phyloP scores from a whole-genome alignment of 2,329 filamentous ascomycete genomes.

The Aspergillus versicolor region DNA sequence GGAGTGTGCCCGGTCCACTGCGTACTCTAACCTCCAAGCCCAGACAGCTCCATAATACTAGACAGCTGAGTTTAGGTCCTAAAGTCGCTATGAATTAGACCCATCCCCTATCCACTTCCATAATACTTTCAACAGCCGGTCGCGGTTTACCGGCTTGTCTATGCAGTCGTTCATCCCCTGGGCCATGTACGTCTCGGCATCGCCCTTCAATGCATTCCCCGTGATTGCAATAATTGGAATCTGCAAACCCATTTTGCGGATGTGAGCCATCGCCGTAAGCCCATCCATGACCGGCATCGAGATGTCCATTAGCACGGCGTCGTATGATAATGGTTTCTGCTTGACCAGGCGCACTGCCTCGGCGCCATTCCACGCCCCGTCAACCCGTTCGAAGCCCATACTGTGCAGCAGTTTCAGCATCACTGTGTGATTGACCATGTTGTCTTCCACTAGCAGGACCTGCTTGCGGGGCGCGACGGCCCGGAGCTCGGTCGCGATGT shows the following conservation, averaged over 20 bases:
- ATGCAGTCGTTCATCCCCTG: conserved; percentile 59
- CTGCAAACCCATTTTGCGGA: conserved; percentile 39
- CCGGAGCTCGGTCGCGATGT: conserved; percentile 32
- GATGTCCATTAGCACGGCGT: conserved; percentile 50
- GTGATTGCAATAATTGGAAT: conserved; percentile 57
- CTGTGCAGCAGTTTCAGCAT: conserved; percentile 39
- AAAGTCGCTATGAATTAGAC: background rate
- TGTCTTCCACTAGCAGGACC: conserved; percentile 44
- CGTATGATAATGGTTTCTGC: conserved; percentile 43
- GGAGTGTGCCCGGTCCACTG: too few species aligned
- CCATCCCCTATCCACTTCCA: conserved; percentile 35
- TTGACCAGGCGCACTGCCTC: conserved; percentile 46
- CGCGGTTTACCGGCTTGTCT: conserved; percentile 55
- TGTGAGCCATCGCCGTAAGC: conserved; percentile 44
- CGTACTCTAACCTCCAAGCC: too few species aligned
- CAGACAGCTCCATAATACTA: too few species aligned
- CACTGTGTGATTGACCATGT: conserved; percentile 44
- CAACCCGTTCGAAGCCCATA: conserved; percentile 44
- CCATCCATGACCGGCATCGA: conserved; percentile 50
- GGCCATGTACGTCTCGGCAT: conserved; percentile 53
- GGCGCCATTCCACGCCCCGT: conserved; percentile 44
- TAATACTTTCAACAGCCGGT: conserved; percentile 46
- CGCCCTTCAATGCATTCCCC: conserved; percentile 56
- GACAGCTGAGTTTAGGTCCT: too few species aligned
- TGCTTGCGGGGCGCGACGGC: conserved; percentile 40